Base-by-base conservation (phyloP, 306 rosid species). In the Gynostemma pentaphyllum region DNA sequence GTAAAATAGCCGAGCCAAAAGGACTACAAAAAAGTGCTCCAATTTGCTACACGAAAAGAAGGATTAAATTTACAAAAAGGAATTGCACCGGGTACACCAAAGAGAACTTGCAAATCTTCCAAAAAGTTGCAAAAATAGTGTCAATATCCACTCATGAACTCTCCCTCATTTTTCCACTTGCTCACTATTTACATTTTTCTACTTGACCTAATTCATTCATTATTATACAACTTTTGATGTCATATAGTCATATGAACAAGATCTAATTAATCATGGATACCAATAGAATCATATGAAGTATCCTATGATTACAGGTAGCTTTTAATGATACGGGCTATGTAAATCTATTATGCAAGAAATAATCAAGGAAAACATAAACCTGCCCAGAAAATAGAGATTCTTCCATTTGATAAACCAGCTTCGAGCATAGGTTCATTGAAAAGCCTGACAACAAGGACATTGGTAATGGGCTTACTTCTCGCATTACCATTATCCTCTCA, bases 381-480 rank as follows among this genome's bases (percentile, higher is more conserved):
- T 52, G 96, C 71, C 87, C 94, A 49, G 81, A 80, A 78, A 92
- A 92, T 30, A 92, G 65, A 46, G 88, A 53, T 9, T 92, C 99
- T 77, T 92, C 99, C 99, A 92, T 86, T 76, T 86, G 99, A 81
- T 64, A 71, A 4, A 96, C 75, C 76, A 92, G 81, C 88, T 92
- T 92, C 72, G 74, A 30, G 74, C 95, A 88, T 67, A 86, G 79
- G 96, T 88, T 88, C 83, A 88, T 81, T 40, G 99, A 85, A 68
- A 92, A 86, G 69, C 99, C 99, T 39, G 94, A 81, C 76, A 92
- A 70, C 74, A 92, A 74, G 70, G 99, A 92, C 94, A 92, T 82
- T 1, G 99, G 99, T 70, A 92, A 67, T 48, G 99, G 99, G 86
- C 61, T 84, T 67, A 88, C 96, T 92, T 92, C 99, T 70, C 90